A percentile compares a stretch with the other conserved stretches of the same genome.
phyloP scores from a whole-genome alignment of 2,329 filamentous ascomycete genomes.

The Tolypocladium inflatum region DNA sequence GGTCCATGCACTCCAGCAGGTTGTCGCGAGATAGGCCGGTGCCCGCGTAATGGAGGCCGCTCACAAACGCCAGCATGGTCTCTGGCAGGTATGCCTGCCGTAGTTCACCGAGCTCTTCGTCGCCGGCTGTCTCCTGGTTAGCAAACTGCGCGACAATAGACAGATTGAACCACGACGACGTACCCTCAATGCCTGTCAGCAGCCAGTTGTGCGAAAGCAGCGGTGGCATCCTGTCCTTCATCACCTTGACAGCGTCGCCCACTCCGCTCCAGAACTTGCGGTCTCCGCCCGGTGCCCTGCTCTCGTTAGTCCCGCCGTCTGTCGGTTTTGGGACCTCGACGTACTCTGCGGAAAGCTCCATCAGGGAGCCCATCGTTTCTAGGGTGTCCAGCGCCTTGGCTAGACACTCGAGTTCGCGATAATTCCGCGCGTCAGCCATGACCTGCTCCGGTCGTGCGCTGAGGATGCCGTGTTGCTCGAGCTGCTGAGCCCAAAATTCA shows the following conservation, averaged over 20 bases:
- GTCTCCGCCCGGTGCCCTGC: constrained; percentile 21
- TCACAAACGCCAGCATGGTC: constrained; percentile 73
- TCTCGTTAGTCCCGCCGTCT: constrained; percentile 13
- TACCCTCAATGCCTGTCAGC: constrained; percentile 43
- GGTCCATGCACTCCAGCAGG: constrained; percentile 77
- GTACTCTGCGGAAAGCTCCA: constrained; percentile 42
- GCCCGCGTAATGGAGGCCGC: constrained; percentile 70
- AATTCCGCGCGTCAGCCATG: constrained; percentile 47
- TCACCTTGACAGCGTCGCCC: constrained; percentile 41
- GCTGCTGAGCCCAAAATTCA: constrained; percentile 28
- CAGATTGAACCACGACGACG: constrained; percentile 10
- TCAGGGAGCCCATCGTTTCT: constrained; percentile 53
- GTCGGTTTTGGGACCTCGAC: constrained; percentile 15
- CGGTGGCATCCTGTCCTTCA: constrained; percentile 48
- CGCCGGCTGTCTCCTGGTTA: constrained; percentile 27
- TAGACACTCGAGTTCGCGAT: constrained; percentile 60
- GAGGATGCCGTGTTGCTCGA: constrained; percentile 24
- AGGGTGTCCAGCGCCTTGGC: constrained; percentile 56
- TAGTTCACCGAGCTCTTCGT: constrained; percentile 52
- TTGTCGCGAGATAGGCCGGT: constrained; percentile 65
- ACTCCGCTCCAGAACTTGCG: constrained; percentile 46
- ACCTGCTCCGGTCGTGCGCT: constrained; percentile 32
- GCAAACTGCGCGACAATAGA: not conserved
- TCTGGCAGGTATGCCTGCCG: constrained; percentile 78
- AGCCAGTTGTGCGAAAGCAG: constrained; percentile 58